These are phyloP conservation scores for Agrocybe pediades DNA, from an alignment of 768 basidiomycete genomes.

Conservation along the genomic window DNA sequence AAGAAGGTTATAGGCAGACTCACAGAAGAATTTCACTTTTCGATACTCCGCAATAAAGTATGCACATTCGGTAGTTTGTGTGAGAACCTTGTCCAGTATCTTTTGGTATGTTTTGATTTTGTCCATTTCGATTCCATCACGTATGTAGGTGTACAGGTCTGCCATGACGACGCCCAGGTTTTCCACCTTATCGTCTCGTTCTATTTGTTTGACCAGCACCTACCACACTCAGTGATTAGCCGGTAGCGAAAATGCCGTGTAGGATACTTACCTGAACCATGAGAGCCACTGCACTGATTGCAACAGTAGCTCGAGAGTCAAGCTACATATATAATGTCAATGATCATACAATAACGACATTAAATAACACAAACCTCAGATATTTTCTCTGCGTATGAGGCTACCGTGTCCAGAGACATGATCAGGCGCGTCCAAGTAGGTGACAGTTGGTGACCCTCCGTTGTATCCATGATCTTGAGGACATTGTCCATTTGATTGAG, in stretches of 20 bases:
- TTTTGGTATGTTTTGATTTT: conserved; percentile 1
- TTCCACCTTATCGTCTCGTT: conserved; percentile 2
- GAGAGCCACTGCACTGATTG: conserved; percentile 2
- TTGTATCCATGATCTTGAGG: background rate
- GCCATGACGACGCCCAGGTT: conserved; percentile 1
- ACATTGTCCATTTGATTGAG: background rate
- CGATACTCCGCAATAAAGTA: conserved; percentile 9
- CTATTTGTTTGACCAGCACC: conserved; percentile 1
- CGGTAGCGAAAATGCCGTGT: background rate
- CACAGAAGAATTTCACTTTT: background rate
- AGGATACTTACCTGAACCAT: background rate
- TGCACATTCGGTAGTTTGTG: conserved; percentile 5
- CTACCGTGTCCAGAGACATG: background rate
- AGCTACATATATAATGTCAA: background rate
- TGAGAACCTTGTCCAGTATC: background rate
- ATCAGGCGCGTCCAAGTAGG: background rate
- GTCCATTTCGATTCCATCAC: conserved; percentile 1
- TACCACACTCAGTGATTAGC: background rate
- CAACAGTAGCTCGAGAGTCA: background rate
- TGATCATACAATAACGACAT: background rate
- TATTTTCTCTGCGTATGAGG: background rate
- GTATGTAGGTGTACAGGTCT: conserved; percentile 2
- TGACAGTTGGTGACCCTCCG: background rate
- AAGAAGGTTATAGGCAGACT: background rate
- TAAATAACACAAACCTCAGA: background rate